phyloP scores from a whole-genome alignment of 2,329 filamentous ascomycete genomes.

The Trichophaea hybrida region DNA sequence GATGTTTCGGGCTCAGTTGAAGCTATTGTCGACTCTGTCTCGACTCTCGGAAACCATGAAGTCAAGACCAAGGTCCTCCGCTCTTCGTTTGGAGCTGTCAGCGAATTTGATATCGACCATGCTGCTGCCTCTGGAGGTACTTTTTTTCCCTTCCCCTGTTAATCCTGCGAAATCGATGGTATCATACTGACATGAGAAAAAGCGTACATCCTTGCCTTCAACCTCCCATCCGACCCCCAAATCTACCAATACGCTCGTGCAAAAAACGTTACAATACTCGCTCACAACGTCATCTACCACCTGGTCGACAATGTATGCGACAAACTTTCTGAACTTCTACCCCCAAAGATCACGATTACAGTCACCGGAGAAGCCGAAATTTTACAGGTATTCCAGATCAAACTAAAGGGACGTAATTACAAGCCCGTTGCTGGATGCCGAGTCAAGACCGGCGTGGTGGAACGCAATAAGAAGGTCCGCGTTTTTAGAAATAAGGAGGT shows the following conservation, averaged over 20 bases:
- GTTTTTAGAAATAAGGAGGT: constrained; percentile 46
- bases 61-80: constrained; percentile 63
- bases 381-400: constrained; percentile 69
- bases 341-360: constrained; percentile 49
- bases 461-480: constrained; percentile 48
- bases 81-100: constrained; percentile 60
- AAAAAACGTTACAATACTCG: constrained; percentile 60
- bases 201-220: constrained; percentile 66
- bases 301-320: constrained; percentile 58
- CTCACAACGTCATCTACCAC: constrained; percentile 77
- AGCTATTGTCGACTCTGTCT: constrained; percentile 64
- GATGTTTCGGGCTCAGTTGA: constrained; percentile 92
- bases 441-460: constrained; percentile 65
- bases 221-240: constrained; percentile 51
- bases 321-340: constrained; percentile 53
- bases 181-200: not conserved
- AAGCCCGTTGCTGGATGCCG: constrained; percentile 75
- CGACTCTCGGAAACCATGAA: constrained; percentile 70
- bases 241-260: constrained; percentile 56
- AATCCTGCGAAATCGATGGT: not conserved
- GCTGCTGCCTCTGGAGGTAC: constrained; percentile 58
- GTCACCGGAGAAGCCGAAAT: constrained; percentile 84
- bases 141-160: not conserved
- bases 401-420: constrained; percentile 53
- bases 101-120: constrained; percentile 79